These are phyloP conservation scores for Periconia digitata DNA, from an alignment of 2,329 filamentous ascomycete species.

Conservation along the genomic window DNA sequence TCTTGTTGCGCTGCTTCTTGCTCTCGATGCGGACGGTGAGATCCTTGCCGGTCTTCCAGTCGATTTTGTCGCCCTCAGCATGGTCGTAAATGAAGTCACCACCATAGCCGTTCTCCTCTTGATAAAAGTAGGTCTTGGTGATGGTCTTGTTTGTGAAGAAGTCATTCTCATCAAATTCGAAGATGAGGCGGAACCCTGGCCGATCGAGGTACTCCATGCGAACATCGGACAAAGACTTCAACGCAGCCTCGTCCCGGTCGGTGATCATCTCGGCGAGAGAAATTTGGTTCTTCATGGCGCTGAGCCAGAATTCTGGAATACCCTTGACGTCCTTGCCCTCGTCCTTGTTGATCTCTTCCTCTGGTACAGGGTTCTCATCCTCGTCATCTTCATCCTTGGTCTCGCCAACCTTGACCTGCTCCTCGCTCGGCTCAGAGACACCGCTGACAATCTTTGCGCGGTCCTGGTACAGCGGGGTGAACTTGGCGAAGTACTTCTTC, in stretches of 20 bases:
- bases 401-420: conserved; percentile 85
- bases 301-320: conserved; percentile 99
- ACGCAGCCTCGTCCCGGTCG: conserved; percentile 90
- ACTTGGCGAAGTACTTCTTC: conserved; percentile 99
- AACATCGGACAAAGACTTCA: conserved; percentile 87
- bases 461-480: conserved; percentile 95
- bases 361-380: conserved; percentile 51
- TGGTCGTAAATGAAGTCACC: conserved; percentile 99
- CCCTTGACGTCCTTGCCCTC: conserved; percentile 64
- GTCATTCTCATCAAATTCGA: conserved; percentile 92
- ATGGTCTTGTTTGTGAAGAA: conserved; percentile 97
- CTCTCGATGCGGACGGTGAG: conserved; percentile 93
- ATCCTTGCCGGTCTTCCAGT: conserved; percentile 93
- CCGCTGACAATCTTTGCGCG: conserved; percentile 93
- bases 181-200: conserved; percentile 96
- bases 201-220: conserved; percentile 99
- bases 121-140: conserved; percentile 98
- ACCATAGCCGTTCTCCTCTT: conserved; percentile 97
- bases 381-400: conserved; percentile 72
- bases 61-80: conserved; percentile 95
- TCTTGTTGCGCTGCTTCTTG: conserved; percentile 99
- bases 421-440: conserved; percentile 77
- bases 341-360: conserved; percentile 62
- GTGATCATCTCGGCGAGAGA: conserved; percentile 98
- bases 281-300: conserved; percentile 99